Base-by-base conservation (phyloP, 129 eudicot genomes). In the Tanacetum coccineum region DNA sequence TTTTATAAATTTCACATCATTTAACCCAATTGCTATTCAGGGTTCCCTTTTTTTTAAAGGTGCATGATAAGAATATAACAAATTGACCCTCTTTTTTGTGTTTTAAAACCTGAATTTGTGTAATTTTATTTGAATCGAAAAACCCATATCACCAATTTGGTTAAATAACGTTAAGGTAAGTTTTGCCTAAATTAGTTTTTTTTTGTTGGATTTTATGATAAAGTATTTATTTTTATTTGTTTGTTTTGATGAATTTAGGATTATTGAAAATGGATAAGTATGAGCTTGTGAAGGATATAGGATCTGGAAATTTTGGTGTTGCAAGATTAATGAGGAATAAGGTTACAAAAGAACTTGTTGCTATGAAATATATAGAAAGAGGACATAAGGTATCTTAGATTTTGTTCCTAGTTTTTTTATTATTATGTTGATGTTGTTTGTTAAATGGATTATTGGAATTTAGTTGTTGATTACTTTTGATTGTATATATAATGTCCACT, bases 261-360 rank as follows among this genome's bases (percentile, higher is more conserved):
- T 68, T 42, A 59, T 59, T 40, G 62, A 78, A 78, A 53, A 90
- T 90, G 97, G 97, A 91, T 11, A 91, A 83, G 70, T 91, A 91
- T 63, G 97, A 91, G 83, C 87, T 91, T 51, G 95, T 91, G 79
- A 91, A 91, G 87, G 97, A 91, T 83, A 91, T 91, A 74, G 97
- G 97, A 77, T 77, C 95, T 77, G 95, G 97, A 65, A 87, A 91
- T 85, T 91, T 91, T 69, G 95, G 97, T 9, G 93, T 91, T 67
- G 97, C 95, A 3, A 83, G 97, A 84, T 84, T 91, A 60, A 87
- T 91, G 97, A 91, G 93, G 82, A 87, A 91, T 64, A 91, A 91
- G 80, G 97, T 74, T 53, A 81, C 97, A 47, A 87, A 87, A 61
- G 97, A 91, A 73, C 97, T 91, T 36, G 96, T 91, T 62, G 97